Evolutionary conservation across 1,139 yeast species (phyloP), one percentile per base, ranked within the genome.

Genomic region (Saccharomycopsis hybrid): DNA sequence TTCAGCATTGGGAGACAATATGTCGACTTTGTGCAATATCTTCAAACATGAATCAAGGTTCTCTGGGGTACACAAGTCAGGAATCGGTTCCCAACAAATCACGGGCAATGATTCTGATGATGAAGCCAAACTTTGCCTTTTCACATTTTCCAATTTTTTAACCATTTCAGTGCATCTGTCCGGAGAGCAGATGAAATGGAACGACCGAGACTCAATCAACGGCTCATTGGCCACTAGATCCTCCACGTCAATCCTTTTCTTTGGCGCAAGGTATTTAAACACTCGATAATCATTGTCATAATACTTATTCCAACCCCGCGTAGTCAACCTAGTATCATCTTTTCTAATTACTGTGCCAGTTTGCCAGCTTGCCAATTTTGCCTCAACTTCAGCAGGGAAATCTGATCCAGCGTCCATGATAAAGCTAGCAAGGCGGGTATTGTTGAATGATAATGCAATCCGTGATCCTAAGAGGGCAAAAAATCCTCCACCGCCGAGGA

Each of bases 401-500:
- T 89, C 97, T 2, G 63, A 58, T 0, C 97, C 97, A 52, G 77
- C 73, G 62, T 90, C 97, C 1, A 88, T 75, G 9, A 90, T 77
- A 66, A 94, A 87, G 1, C 82, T 74, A 2, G 85, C 71, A 28
- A 62, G 60, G 1, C 57, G 53, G 1, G 78, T 70, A 35, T 61
- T 56, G 1, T 53, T 52, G 0, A 60, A 52, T 0, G 77, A 74
- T 5, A 76, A 63, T 1, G 79, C 70, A 18, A 75, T 70, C 27
- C 94, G 67, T 0, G 87, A 82, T 0, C 96, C 96, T n/a, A 84
- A 70, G 1, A 82, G 78, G 1, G 90, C 89, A 62, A 78, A 90
- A 0, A 92, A 77, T 0, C 96, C 97, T 1, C 90, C 97, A 0
- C 97, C 97, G 0, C 97, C 97, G 42, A 87, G 72, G 5, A 89